Conservation (phyloP, 108 stramenopile genomes). For the Cyclostephanos tholiformis region DNA sequence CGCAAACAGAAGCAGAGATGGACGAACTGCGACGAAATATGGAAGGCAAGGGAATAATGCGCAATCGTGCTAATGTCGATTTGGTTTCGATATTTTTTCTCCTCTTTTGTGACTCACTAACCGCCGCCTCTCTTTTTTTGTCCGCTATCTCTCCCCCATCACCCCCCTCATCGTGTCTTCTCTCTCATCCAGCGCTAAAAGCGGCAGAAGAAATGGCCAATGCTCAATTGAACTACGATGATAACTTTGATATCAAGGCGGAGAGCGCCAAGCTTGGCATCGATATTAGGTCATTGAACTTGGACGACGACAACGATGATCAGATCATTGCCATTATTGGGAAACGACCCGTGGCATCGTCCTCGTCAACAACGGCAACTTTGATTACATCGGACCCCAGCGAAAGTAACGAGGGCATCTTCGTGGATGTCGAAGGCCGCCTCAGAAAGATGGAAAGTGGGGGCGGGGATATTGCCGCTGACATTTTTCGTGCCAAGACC, state of each 20-base stretch:
- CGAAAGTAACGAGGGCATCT: conserved; percentile 24
- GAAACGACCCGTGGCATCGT: conserved; percentile 22
- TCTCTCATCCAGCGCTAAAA: conserved; percentile 3
- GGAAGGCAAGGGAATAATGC: conserved; percentile 43
- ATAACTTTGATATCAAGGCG: conserved; percentile 14
- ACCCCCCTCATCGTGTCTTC: not conserved
- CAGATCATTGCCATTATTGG: conserved; percentile 33
- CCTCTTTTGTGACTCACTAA: not conserved
- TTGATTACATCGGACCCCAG: not conserved
- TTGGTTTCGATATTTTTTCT: not conserved
- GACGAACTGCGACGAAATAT: conserved; percentile 60
- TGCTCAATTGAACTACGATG: conserved; percentile 19
- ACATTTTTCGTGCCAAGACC: conserved; percentile 59
- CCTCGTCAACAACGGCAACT: not conserved
- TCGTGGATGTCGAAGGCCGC: conserved; percentile 41
- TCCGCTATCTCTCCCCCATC: not conserved
- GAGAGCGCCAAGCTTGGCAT: conserved; percentile 34
- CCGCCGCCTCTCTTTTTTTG: not conserved
- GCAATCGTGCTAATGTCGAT: not conserved
- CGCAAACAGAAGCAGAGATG: conserved; percentile 62
- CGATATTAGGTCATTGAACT: conserved; percentile 22
- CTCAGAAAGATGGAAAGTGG: conserved; percentile 29
- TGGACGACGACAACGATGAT: conserved; percentile 27
- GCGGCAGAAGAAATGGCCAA: conserved; percentile 34
- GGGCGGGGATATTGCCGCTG: conserved; percentile 46